Evolutionary conservation across 495 filamentous ascomycete genomes (phyloP), one percentile per base, ranked within the genome.

Genomic region (Penicillium cinerascens): DNA sequence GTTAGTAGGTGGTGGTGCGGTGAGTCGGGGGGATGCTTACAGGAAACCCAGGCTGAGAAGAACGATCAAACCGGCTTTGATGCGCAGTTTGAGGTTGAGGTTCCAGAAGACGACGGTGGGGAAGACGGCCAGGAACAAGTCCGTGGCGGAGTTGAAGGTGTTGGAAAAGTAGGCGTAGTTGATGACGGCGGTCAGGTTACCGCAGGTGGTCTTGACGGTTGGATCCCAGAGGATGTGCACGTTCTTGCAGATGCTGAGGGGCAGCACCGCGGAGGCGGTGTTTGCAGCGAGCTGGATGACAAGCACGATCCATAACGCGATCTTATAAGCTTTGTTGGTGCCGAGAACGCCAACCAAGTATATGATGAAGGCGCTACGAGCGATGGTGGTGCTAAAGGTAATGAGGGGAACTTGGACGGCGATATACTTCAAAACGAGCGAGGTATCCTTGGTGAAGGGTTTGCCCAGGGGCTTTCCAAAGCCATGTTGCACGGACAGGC

Each of bases 71-170:
- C 65, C 59, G 56, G 75, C 46, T 37, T 75, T 75, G 46, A 72
- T 70, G 9, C 66, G 55, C 5, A 65, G 38, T 41, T 69, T 67
- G 6, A 78, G 55, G 36, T 69, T 75, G 10, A 76, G 66, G 36
- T 69, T 74, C 70, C 73, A 75, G 52, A 78, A 70, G 0, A 78
- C 61, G n/a, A 69, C 13, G 9, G 72, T 66, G 0, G 74, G 72
- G 36, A 75, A 72, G 6, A 70, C 52, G 16, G 73, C 73, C 4
- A 75, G 59, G 50, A 74, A 70, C 21, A 78, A 46, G 47, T 78
- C 73, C 15, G 65, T 65, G 20, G 70, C 55, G 16, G 71, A 64
- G 18, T 76, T 76, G 48, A 73, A 66, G n/a, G 69, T 60, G 40
- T 68, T 69, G 6, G 68, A 68, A 20, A 64, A 69, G 29, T 71